Evolutionary conservation across 1,139 yeast genomes (phyloP).

Genomic region (Saccharomyces hybrid): DNA sequence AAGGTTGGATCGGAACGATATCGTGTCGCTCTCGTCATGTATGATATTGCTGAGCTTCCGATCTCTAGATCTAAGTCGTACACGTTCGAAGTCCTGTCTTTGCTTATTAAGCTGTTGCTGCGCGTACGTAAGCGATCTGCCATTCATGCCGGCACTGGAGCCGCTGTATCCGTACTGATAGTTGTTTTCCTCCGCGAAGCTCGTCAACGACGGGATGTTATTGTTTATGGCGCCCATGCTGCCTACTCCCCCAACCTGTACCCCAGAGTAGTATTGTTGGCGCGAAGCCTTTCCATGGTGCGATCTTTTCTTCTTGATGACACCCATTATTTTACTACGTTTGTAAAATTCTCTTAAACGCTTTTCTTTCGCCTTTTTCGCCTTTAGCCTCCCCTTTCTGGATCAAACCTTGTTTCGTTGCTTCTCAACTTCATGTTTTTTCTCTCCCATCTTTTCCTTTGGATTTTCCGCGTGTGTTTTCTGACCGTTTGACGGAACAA

Average conservation of each 20-base stretch:
- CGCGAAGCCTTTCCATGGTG: slow-evolving; percentile 13
- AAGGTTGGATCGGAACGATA: slow-evolving; percentile 25
- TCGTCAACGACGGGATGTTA: not conserved
- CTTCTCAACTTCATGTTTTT: not conserved
- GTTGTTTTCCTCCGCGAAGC: not conserved
- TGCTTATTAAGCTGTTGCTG: not conserved
- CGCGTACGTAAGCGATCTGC: not conserved
- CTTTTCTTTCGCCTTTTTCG: not conserved
- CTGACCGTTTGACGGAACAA: not conserved
- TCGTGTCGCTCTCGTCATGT: slow-evolving; percentile 31
- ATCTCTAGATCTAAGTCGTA: not conserved
- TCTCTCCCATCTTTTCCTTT: not conserved
- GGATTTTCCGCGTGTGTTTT: not conserved
- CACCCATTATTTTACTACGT: slow-evolving; percentile 11
- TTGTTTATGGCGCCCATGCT: slow-evolving; percentile 13
- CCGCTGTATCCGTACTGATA: not conserved
- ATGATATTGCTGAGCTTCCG: not conserved
- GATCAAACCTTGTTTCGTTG: not conserved
- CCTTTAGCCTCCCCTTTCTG: not conserved
- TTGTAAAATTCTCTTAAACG: not conserved
- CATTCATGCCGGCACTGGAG: not conserved
- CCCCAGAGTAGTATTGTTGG: slow-evolving; percentile 11
- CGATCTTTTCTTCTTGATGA: slow-evolving; percentile 15
- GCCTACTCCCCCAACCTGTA: slow-evolving; percentile 4
- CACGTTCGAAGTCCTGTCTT: not conserved